Conservation (phyloP, 306 rosid genomes). For the Potentilla sterilis region DNA sequence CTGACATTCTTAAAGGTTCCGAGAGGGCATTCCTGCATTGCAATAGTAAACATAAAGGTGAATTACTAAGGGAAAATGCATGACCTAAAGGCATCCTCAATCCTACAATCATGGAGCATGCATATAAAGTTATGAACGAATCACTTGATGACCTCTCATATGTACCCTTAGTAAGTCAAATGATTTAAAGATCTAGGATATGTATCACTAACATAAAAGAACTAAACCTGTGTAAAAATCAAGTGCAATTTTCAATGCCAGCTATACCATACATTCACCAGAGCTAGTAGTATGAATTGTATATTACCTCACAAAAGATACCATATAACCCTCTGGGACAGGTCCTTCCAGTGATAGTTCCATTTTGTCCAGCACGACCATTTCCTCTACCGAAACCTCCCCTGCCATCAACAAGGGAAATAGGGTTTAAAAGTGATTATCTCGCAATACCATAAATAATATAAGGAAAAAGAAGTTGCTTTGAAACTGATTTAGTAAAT, state of each 20-base stretch:
- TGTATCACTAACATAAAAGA: not conserved
- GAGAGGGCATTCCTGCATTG: conserved; percentile 88
- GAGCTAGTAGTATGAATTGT: not conserved
- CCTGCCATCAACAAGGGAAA: conserved; percentile 41
- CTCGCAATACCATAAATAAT: not conserved
- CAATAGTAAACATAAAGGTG: conserved; percentile 6
- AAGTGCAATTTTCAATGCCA: conserved; percentile 1
- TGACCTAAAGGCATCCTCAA: not conserved
- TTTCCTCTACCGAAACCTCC: conserved; percentile 87
- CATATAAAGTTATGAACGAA: not conserved
- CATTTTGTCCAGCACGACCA: conserved; percentile 80
- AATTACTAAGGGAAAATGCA: not conserved
- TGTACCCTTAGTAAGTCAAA: not conserved
- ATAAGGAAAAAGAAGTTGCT: not conserved
- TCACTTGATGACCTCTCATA: not conserved
- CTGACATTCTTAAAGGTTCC: conserved; percentile 81
- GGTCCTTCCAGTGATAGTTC: conserved; percentile 71
- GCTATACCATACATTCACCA: not conserved
- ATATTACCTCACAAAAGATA: conserved; percentile 79
- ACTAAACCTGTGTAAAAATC: not conserved
- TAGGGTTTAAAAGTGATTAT: conserved; percentile 9
- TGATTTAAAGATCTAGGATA: not conserved
- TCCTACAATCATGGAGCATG: not conserved
- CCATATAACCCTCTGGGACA: conserved; percentile 93
- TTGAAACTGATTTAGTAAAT: not conserved